These are phyloP conservation scores for Cairneyella variabilis DNA, from an alignment of 495 filamentous ascomycete genomes.

Conservation along the genomic window DNA sequence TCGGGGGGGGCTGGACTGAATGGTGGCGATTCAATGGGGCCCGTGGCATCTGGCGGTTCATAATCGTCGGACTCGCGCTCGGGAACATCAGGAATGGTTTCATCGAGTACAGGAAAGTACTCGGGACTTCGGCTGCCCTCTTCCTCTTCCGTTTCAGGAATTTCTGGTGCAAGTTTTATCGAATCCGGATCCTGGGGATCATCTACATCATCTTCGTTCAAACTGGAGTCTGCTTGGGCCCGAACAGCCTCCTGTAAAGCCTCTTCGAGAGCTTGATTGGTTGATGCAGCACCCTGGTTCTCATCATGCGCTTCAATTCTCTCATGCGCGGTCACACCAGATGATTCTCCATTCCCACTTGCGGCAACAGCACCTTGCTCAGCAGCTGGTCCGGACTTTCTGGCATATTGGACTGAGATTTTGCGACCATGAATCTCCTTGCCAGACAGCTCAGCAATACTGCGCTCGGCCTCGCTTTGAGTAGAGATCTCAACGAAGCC, in stretches of 20 bases:
- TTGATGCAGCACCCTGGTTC: neutral
- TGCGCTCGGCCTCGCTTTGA: slow-evolving; percentile 83
- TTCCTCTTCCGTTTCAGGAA: neutral
- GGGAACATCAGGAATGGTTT: neutral
- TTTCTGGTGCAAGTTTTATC: neutral
- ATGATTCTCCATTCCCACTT: too few species aligned
- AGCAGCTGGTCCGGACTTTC: too few species aligned
- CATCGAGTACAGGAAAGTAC: slow-evolving; percentile 16
- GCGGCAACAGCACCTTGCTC: too few species aligned
- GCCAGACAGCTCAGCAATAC: slow-evolving; percentile 86
- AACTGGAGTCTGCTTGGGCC: slow-evolving; percentile 20
- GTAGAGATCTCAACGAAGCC: slow-evolving; percentile 96
- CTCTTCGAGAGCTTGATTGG: slow-evolving; percentile 20
- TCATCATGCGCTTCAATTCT: neutral
- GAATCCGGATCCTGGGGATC: slow-evolving; percentile 19
- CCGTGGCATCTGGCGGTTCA: slow-evolving; percentile 52
- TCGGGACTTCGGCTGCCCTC: slow-evolving; percentile 12
- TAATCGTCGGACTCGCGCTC: slow-evolving; percentile 44
- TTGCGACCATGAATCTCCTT: slow-evolving; percentile 93
- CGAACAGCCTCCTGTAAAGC: slow-evolving; percentile 21
- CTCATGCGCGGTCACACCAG: too few species aligned
- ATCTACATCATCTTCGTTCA: slow-evolving; percentile 1
- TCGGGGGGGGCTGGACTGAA: slow-evolving; percentile 27
- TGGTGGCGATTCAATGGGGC: slow-evolving; percentile 20
- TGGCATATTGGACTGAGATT: slow-evolving; percentile 94